These are phyloP conservation scores for Pholiota adiposa DNA, from an alignment of 1,284 basidiomycete species.

Conservation along the genomic window DNA sequence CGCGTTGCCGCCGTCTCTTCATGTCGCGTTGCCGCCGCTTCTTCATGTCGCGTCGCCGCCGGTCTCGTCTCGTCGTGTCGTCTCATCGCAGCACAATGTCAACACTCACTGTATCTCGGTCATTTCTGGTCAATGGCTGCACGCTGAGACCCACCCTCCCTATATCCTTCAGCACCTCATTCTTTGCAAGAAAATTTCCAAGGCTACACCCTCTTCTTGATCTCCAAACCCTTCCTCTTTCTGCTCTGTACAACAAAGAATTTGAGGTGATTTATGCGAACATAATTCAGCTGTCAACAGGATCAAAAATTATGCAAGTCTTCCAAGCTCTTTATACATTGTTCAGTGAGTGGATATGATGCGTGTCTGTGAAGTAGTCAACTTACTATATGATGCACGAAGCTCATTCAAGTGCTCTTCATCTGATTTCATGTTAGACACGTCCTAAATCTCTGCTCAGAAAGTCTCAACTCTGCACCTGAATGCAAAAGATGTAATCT, in stretches of 20 bases:
- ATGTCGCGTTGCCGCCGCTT: too few species aligned
- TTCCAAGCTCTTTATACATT: slow-evolving; percentile 98
- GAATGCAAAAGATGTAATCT: too few species aligned
- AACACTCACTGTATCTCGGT: slow-evolving; percentile 95
- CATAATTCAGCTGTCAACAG: slow-evolving; percentile 89
- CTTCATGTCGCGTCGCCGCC: too few species aligned
- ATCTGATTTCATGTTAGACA: too few species aligned
- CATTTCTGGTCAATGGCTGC: slow-evolving; percentile 95
- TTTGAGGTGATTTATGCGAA: slow-evolving; percentile 87
- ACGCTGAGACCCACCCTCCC: slow-evolving; percentile 94
- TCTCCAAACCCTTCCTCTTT: slow-evolving; percentile 88
- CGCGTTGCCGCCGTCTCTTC: too few species aligned
- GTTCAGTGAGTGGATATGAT: too few species aligned
- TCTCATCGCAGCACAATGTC: slow-evolving; percentile 95
- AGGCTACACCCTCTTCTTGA: slow-evolving; percentile 93
- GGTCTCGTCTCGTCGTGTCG: too few species aligned
- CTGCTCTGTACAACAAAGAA: slow-evolving; percentile 90
- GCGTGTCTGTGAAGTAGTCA: too few species aligned
- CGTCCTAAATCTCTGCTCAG: too few species aligned
- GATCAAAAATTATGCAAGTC: slow-evolving; percentile 98
- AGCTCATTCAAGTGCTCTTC: too few species aligned
- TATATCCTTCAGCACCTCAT: slow-evolving; percentile 97
- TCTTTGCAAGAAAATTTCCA: slow-evolving; percentile 95
- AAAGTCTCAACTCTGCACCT: too few species aligned
- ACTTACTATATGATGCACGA: too few species aligned